Percentiles rank a stretch among this genome's conserved stretches.
phyloP scores from a whole-genome alignment of 2,329 filamentous ascomycete genomes.

The Juglanconis oblonga region DNA sequence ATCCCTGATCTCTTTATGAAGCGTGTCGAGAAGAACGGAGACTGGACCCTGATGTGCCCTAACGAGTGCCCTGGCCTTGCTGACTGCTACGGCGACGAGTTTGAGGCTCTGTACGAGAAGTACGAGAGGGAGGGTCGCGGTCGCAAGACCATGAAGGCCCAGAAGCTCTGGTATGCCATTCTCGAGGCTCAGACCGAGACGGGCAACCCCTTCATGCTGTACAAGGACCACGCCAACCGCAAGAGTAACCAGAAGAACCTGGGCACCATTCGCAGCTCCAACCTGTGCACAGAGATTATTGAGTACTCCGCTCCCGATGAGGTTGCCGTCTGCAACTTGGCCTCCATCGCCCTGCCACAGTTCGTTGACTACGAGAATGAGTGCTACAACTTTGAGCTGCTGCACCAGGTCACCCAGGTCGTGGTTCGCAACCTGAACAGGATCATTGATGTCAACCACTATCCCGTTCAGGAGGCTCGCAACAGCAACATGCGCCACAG shows the following conservation, averaged over 20 bases:
- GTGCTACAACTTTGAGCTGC: constrained; percentile 91
- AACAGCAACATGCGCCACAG: constrained; percentile 98
- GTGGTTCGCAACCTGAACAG: constrained; percentile 95
- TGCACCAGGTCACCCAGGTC: constrained; percentile 90
- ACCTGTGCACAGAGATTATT: constrained; percentile 97
- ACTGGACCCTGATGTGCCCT: constrained; percentile 98
- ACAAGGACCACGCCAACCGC: constrained; percentile 97
- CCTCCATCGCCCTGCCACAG: constrained; percentile 86
- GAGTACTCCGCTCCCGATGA: constrained; percentile 97
- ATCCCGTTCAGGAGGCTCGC: constrained; percentile 89
- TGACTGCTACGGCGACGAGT: constrained; percentile 96
- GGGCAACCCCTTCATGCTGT: constrained; percentile 98
- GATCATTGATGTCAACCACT: constrained; percentile 98
- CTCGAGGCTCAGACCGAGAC: constrained; percentile 98
- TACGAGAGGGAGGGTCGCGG: constrained; percentile 89
- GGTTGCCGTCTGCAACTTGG: constrained; percentile 97
- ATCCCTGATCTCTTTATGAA: constrained; percentile 99
- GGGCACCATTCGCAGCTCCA: constrained; percentile 96
- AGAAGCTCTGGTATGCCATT: constrained; percentile 99
- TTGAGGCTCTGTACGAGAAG: constrained; percentile 88
- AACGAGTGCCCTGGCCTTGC: constrained; percentile 93
- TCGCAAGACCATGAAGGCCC: constrained; percentile 87
- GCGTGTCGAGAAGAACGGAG: constrained; percentile 92
- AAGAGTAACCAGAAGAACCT: constrained; percentile 99
- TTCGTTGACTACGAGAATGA: constrained; percentile 85